Evolutionary conservation across 805 yeast genomes (phyloP), one percentile per base, ranked within the genome.

Genomic region (Groenewaldozyma tartarivorans): DNA sequence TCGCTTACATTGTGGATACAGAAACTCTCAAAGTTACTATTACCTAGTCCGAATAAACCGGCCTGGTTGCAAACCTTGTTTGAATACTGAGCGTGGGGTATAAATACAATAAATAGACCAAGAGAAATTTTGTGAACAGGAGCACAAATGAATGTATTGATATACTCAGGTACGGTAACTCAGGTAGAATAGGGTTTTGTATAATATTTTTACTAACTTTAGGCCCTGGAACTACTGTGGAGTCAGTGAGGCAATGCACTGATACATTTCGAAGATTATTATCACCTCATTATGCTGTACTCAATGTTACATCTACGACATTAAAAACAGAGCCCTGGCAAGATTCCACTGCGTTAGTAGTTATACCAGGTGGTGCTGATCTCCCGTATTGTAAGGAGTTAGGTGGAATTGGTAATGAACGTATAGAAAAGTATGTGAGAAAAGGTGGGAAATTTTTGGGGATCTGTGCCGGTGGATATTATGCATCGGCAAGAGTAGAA

Each of bases 331-430:
- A 92, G 53, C 96, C 98, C 0, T 92, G 98, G 99, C 71, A 72
- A 47, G 53, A 73, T 5, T 83, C 83, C 53, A 83, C 96, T 0
- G 66, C 94, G 0, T 64, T 84, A 48, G 56, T 92, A 33, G 95
- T 87, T 1, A 60, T 92, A 20, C 99, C 98, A 0, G 99, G 98
- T 3, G 99, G 99, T 5, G 96, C 97, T 1, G 98, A 92, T 57
- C 63, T 86, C 38, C 96, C 96, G 0, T 75, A 80, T 49, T 84
- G 95, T 48, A 66, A 69, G 39, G 74, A 71, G 3, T 70, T 94
- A 47, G 78, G 81, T 53, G 90, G 94, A 1, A 62, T 60, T 1
- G 85, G 87, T 0, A 83, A 80, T 52, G 52, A 62, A 6, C 64
- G 68, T 30, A 83, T 86, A 46, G 58, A 63, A 20, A 74, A 74